Percentiles rank a stretch among this genome's conserved stretches.
phyloP scores from a whole-genome alignment of 208 protist species.

The Wallacemonas rigidus region DNA sequence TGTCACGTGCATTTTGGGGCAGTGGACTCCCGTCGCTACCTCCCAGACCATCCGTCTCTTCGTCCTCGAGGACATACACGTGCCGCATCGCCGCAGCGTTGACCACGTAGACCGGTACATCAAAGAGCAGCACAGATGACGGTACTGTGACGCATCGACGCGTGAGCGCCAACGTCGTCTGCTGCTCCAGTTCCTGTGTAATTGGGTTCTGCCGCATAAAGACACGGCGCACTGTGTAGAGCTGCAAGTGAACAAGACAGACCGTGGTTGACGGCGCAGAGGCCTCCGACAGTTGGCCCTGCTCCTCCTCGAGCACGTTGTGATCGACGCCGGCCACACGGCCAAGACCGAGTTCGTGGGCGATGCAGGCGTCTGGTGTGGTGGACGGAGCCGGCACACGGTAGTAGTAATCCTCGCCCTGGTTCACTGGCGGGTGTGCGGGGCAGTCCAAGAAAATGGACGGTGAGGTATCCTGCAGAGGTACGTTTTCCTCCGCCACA shows the following conservation, averaged over 20 bases:
- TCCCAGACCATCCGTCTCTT: not conserved
- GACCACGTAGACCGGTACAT: constrained; percentile 70
- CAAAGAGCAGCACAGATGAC: constrained; percentile 49
- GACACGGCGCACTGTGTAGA: constrained; percentile 52
- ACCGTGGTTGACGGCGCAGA: not conserved
- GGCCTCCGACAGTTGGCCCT: not conserved
- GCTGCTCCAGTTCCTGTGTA: constrained; percentile 41
- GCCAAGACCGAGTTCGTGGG: constrained; percentile 32
- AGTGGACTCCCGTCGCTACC: not conserved
- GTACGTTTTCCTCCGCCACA: not conserved
- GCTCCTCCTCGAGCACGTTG: not conserved
- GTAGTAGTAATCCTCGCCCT: constrained; percentile 78
- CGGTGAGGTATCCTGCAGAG: not conserved
- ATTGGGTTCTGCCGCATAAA: constrained; percentile 44
- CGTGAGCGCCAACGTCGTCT: constrained; percentile 48
- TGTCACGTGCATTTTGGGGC: too few relatives aligned
- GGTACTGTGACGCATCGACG: constrained; percentile 26
- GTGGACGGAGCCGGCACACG: constrained; percentile 21
- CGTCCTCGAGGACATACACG: constrained; percentile 66
- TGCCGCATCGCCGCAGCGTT: constrained; percentile 40
- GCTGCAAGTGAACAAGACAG: constrained; percentile 37
- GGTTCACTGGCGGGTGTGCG: constrained; percentile 25
- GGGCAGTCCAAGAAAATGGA: constrained; percentile 3
- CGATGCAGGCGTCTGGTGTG: not conserved
- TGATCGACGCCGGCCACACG: constrained; percentile 40